These are phyloP conservation scores for Fusarium staphyleae DNA, from an alignment of 2,329 filamentous ascomycete genomes.

Conservation along the genomic window DNA sequence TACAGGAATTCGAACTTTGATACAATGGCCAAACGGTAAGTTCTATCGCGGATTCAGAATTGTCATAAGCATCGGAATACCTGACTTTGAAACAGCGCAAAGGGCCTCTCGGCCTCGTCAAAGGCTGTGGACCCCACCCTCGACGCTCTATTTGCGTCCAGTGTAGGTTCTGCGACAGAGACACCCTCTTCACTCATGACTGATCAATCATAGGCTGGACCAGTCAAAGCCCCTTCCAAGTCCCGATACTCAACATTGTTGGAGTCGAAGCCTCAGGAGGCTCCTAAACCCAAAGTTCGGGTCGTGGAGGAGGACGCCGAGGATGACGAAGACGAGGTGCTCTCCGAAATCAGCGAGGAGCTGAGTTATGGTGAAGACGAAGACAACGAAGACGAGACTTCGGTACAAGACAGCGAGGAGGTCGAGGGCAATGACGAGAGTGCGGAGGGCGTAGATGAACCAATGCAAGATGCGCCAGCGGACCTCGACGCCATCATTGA, in stretches of 20 bases:
- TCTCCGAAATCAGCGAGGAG: conserved; percentile 46
- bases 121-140: conserved; percentile 72
- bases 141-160: conserved; percentile 73
- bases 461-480: conserved; percentile 45
- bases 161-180: conserved; percentile 61
- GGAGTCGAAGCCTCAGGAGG: conserved; percentile 45
- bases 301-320: conserved; percentile 45
- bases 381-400: conserved; percentile 41
- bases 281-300: conserved; percentile 30
- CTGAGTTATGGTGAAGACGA: conserved; percentile 46
- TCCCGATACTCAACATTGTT: conserved; percentile 53
- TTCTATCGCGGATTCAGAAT: neutral
- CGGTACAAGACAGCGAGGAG: conserved; percentile 37
- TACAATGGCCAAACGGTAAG: conserved; percentile 41
- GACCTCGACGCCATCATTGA: conserved; percentile 49
- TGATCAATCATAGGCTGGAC: conserved; percentile 54
- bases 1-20: conserved; percentile 1
- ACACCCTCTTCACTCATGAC: conserved; percentile 11
- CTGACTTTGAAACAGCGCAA: conserved; percentile 45
- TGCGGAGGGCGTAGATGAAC: conserved; percentile 51
- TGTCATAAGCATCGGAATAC: conserved; percentile 13
- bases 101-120: conserved; percentile 52
- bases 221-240: conserved; percentile 55
- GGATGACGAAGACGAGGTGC: conserved; percentile 45
- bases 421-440: conserved; percentile 45